Conservation (phyloP, 2,329 filamentous ascomycete genomes). For the Sporothrix brasiliensis region DNA sequence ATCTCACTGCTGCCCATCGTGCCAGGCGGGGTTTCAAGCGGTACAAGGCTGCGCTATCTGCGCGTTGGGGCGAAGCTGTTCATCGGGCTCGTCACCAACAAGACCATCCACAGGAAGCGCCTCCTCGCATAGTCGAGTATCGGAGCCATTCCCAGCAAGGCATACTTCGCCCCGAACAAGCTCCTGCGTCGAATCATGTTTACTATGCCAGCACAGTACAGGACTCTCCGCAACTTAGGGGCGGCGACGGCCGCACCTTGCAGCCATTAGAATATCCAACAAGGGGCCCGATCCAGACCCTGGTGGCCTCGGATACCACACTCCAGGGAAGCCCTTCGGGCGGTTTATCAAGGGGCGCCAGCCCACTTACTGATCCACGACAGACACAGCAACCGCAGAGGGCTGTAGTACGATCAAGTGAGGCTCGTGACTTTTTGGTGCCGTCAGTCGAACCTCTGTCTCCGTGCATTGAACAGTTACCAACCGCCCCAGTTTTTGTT, state of each 20-base stretch:
- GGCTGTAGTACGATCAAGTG: constrained; percentile 29
- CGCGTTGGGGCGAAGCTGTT: constrained; percentile 43
- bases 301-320: neutral
- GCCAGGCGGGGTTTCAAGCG: constrained; percentile 49
- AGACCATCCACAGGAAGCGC: constrained; percentile 4
- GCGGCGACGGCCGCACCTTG: neutral
- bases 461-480: constrained; percentile 47
- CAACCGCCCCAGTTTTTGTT: constrained; percentile 34
- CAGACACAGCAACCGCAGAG: constrained; percentile 13
- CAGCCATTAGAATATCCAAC: constrained; percentile 1
- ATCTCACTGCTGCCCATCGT: neutral
- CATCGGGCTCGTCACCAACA: constrained; percentile 38
- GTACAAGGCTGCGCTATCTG: constrained; percentile 46
- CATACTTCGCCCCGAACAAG: neutral
- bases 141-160: neutral
- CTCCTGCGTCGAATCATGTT: neutral
- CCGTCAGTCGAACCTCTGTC: constrained; percentile 40
- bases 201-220: neutral
- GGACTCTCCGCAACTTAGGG: neutral
- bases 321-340: neutral
- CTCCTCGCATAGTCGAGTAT: neutral
- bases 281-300: neutral
- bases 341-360: neutral
- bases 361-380: constrained; percentile 1
- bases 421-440: constrained; percentile 50